Evolutionary conservation across 768 basidiomycete species (phyloP).

Genomic region (Podaxis carcinomalis): DNA sequence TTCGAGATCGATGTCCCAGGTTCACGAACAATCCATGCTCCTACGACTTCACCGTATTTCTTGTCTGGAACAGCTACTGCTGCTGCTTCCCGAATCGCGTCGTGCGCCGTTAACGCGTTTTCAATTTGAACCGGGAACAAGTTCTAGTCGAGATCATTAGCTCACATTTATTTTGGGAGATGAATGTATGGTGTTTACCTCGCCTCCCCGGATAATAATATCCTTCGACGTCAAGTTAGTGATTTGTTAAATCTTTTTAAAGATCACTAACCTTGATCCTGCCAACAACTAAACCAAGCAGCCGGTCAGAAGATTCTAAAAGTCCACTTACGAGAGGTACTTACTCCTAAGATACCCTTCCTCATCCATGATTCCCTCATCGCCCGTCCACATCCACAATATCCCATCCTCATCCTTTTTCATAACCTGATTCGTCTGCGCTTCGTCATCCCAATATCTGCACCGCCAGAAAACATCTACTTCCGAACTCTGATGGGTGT

Average conservation of each 20-base stretch:
- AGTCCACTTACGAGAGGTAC: conserved; percentile 18
- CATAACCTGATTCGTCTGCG: conserved; percentile 61
- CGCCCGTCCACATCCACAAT: conserved; percentile 83
- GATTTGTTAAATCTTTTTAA: background rate
- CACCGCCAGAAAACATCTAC: background rate
- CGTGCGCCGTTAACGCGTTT: conserved; percentile 57
- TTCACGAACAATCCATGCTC: conserved; percentile 69
- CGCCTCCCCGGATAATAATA: conserved; percentile 83
- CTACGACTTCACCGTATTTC: conserved; percentile 74
- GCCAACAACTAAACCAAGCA: conserved; percentile 56
- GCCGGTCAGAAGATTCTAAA: background rate
- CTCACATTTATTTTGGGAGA: background rate
- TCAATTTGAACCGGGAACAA: conserved; percentile 85
- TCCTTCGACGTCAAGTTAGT: conserved; percentile 37
- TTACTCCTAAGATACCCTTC: conserved; percentile 74
- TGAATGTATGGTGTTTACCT: conserved; percentile 36
- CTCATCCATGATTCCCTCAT: conserved; percentile 76
- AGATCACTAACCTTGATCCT: conserved; percentile 59
- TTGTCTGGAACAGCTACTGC: conserved; percentile 67
- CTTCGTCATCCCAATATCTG: conserved; percentile 76
- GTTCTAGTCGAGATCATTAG: conserved; percentile 40
- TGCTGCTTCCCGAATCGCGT: conserved; percentile 64
- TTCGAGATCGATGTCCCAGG: conserved; percentile 34
- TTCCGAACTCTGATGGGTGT: background rate
- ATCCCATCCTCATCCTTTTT: conserved; percentile 47